Conservation (phyloP, 2,329 filamentous ascomycete genomes). For the Ophiostoma angusticollis region DNA sequence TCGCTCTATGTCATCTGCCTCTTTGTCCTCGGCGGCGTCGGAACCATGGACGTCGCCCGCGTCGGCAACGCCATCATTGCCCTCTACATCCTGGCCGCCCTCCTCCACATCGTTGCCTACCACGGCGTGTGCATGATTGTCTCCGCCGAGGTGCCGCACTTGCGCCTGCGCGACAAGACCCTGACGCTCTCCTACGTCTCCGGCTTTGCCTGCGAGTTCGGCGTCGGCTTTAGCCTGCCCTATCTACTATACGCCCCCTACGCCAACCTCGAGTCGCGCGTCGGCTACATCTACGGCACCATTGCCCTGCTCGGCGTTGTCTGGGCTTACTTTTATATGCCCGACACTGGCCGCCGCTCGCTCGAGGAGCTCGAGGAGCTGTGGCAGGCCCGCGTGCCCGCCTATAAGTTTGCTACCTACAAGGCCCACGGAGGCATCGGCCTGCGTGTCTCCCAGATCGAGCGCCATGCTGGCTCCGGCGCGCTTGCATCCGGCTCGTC, state of each 20-base stretch:
- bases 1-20: conserved; percentile 5
- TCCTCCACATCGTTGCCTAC: conserved; percentile 8
- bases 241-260: conserved; percentile 10
- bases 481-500: conserved; percentile 1
- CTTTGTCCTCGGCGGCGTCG: conserved; percentile 9
- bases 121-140: conserved; percentile 10
- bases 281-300: conserved; percentile 15
- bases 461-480: conserved; percentile 7
- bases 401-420: conserved; percentile 6
- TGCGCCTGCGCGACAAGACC: conserved; percentile 10
- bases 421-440: conserved; percentile 4
- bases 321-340: conserved; percentile 11
- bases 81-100: conserved; percentile 7
- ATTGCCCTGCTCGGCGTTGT: conserved; percentile 5
- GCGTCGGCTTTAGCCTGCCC: conserved; percentile 9
- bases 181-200: conserved; percentile 5
- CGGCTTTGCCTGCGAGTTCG: conserved; percentile 8
- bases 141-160: conserved; percentile 8
- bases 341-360: conserved; percentile 8
- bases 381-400: conserved; percentile 7
- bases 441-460: conserved; percentile 8
- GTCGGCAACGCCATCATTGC: conserved; percentile 6
- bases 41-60: conserved; percentile 6
- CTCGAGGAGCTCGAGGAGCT: conserved; percentile 14
- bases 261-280: conserved; percentile 9